Evolutionary conservation across 148 eudicot genomes (phyloP).

Genomic region (Tetragonia tetragonoides): DNA sequence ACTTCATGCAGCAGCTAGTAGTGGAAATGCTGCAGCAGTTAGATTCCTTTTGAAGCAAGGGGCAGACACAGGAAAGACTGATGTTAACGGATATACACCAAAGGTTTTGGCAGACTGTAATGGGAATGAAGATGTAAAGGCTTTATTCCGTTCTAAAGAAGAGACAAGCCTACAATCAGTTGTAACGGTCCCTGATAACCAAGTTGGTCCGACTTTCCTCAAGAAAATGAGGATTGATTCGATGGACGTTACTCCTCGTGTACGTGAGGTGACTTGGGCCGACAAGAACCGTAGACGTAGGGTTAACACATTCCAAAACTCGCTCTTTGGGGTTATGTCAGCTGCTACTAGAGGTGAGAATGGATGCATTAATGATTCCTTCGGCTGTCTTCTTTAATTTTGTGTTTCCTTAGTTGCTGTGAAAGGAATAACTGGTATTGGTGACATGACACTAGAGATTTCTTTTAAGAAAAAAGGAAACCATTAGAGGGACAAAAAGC

Average conservation of each 20-base stretch:
- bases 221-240: slow-evolving; percentile 55
- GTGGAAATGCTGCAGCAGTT: slow-evolving; percentile 48
- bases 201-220: slow-evolving; percentile 15
- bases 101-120: slow-evolving; percentile 61
- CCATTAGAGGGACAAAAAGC: too few species aligned
- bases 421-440: too few species aligned
- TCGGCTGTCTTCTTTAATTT: background rate
- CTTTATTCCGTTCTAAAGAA: slow-evolving; percentile 37
- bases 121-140: slow-evolving; percentile 62
- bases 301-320: slow-evolving; percentile 49
- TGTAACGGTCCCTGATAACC: background rate
- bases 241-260: slow-evolving; percentile 24
- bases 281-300: slow-evolving; percentile 33
- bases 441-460: too few species aligned
- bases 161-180: slow-evolving; percentile 15
- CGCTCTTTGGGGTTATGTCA: slow-evolving; percentile 62
- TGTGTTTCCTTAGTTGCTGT: background rate
- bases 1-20: slow-evolving; percentile 61
- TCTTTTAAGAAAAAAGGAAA: too few species aligned
- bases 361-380: background rate
- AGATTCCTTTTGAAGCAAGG: slow-evolving; percentile 60
- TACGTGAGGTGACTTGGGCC: slow-evolving; percentile 22
- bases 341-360: slow-evolving; percentile 52
- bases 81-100: slow-evolving; percentile 67
- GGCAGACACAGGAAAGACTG: slow-evolving; percentile 54